A percentile compares a stretch with the other conserved stretches of the same genome.
Evolutionary conservation across 2,329 filamentous ascomycete species (phyloP).

Genomic region (Beauveria pseudobassiana): DNA sequence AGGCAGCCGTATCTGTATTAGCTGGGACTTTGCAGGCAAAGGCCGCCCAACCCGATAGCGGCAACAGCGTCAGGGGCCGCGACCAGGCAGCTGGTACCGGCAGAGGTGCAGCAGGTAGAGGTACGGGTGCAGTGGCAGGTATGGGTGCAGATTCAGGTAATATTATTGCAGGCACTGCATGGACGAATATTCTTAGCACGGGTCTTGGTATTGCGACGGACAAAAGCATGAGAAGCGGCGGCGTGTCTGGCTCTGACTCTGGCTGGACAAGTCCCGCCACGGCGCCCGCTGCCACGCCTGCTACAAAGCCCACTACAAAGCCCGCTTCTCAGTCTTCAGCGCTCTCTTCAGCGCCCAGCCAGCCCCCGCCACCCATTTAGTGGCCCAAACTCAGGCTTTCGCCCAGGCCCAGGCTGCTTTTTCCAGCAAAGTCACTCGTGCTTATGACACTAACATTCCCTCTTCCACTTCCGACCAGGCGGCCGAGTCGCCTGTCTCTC

Average conservation of each 20-base stretch:
- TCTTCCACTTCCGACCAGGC: slow-evolving; percentile 14
- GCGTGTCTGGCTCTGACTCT: not conserved
- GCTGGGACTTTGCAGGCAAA: not conserved
- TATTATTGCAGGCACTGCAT: not conserved
- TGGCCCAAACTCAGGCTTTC: not conserved
- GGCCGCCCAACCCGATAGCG: not conserved
- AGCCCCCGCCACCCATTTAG: not conserved
- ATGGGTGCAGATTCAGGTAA: not conserved
- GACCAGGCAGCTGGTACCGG: not conserved
- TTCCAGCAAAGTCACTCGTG: not conserved
- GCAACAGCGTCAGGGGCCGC: slow-evolving; percentile 1
- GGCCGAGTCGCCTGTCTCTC: slow-evolving; percentile 10
- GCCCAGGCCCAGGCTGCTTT: not conserved
- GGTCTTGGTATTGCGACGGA: not conserved
- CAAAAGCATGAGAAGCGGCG: not conserved
- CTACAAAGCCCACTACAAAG: not conserved
- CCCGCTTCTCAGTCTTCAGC: not conserved
- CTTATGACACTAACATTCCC: slow-evolving; percentile 3
- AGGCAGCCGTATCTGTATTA: not conserved
- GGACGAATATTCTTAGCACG: not conserved
- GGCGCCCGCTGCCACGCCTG: not conserved
- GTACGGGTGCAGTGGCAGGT: too few species aligned
- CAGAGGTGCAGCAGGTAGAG: too few species aligned
- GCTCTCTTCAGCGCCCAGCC: slow-evolving; percentile 1
- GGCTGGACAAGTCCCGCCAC: not conserved